Conservation (phyloP, 164 flowering plant species). For the Nelumbo lutea region DNA sequence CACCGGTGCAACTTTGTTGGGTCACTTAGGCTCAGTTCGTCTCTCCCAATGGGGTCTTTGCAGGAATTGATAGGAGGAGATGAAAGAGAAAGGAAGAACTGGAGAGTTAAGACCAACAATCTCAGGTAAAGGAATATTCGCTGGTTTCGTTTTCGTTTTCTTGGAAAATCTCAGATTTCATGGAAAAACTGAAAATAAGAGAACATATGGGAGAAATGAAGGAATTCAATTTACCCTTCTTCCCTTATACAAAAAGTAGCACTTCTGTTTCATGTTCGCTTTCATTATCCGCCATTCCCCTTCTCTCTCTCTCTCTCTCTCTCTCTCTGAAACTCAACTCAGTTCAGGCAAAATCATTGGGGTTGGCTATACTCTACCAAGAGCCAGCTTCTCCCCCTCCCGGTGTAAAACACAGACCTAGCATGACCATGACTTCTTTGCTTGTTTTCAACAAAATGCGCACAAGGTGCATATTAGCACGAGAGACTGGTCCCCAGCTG, state of each 20-base stretch:
- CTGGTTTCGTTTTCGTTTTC: neutral
- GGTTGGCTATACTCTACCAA: too few species aligned
- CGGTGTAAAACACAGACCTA: too few species aligned
- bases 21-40: too few species aligned
- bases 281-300: neutral
- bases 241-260: too few species aligned
- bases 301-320: neutral
- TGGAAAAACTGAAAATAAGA: too few species aligned
- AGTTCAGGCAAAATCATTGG: too few species aligned
- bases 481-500: conserved; percentile 3
- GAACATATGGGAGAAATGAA: too few species aligned
- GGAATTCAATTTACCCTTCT: too few species aligned
- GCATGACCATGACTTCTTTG: too few species aligned
- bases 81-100: neutral
- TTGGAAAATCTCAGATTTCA: too few species aligned
- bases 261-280: neutral
- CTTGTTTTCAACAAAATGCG: neutral
- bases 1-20: neutral
- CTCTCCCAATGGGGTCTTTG: neutral
- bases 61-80: neutral
- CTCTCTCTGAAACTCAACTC: too few species aligned
- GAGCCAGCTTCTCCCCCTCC: too few species aligned
- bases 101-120: neutral
- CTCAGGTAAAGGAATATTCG: neutral
- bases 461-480: conserved; percentile 1